Percentiles rank a stretch among this genome's conserved stretches.
These are phyloP conservation scores for Penicillium paneum DNA, from an alignment of 2,329 filamentous ascomycete species.

Conservation along the genomic window DNA sequence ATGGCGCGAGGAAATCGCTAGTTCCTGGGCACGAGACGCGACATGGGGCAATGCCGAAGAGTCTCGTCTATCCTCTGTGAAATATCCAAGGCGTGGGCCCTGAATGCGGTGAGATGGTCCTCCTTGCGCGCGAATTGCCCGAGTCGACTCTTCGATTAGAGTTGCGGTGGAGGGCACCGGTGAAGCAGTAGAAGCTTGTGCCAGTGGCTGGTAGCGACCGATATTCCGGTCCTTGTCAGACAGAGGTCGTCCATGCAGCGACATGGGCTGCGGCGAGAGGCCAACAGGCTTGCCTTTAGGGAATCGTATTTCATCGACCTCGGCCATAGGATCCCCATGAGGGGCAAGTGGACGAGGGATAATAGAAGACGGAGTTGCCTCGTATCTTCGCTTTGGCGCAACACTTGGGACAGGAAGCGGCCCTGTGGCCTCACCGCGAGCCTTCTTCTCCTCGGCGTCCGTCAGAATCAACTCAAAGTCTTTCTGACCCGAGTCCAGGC, in stretches of 20 bases:
- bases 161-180: constrained; percentile 26
- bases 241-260: constrained; percentile 32
- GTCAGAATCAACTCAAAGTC: constrained; percentile 45
- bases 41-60: constrained; percentile 26
- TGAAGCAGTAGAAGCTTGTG: constrained; percentile 36
- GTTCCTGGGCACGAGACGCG: constrained; percentile 28
- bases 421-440: constrained; percentile 44
- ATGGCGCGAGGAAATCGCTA: constrained; percentile 32
- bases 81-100: constrained; percentile 46
- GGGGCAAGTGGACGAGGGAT: constrained; percentile 43
- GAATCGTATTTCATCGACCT: constrained; percentile 33
- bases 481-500: constrained; percentile 43
- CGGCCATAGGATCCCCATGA: constrained; percentile 38
- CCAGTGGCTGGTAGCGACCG: constrained; percentile 38
- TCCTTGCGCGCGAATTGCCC: constrained; percentile 32
- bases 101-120: constrained; percentile 32
- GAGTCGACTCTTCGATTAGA: constrained; percentile 35
- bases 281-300: constrained; percentile 32
- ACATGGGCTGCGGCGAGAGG: constrained; percentile 31
- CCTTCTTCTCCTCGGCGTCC: constrained; percentile 45
- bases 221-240: constrained; percentile 37
- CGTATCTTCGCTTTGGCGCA: constrained; percentile 49
- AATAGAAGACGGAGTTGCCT: constrained; percentile 43
- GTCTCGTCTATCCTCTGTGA: constrained; percentile 43
- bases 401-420: constrained; percentile 44